A percentile compares a stretch with the other conserved stretches of the same genome.
phyloP scores from a whole-genome alignment of 2,329 filamentous ascomycete genomes.

The Claviceps sorghi region DNA sequence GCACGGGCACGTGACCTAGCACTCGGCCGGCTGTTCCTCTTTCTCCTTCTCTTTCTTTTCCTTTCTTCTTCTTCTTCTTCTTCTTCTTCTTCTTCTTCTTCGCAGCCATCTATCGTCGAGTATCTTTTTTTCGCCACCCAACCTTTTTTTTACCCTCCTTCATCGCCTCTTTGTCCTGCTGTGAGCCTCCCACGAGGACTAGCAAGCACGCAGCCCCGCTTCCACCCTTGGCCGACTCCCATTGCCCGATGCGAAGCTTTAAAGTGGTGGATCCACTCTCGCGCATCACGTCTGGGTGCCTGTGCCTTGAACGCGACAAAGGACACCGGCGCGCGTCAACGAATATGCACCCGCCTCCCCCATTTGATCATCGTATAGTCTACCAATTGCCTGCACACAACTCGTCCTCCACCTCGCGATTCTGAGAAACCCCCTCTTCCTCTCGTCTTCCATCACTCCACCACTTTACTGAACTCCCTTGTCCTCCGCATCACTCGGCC shows the following conservation, averaged over 20 bases:
- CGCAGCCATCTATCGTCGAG: background rate
- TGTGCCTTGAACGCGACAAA: constrained; percentile 3
- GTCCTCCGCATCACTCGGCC: background rate
- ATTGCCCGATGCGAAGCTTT: background rate
- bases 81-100: background rate
- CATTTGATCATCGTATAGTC: constrained; percentile 15
- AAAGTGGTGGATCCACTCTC: constrained; percentile 6
- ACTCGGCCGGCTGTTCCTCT: background rate
- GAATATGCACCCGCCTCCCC: constrained; percentile 24
- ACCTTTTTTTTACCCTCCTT: background rate
- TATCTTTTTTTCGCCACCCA: background rate
- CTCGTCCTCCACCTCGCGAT: background rate
- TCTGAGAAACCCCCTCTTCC: background rate
- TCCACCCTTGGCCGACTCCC: background rate
- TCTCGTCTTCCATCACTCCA: background rate
- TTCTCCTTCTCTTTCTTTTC: background rate
- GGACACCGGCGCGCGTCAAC: constrained; percentile 17
- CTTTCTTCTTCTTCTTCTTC: background rate
- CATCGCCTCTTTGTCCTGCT: background rate
- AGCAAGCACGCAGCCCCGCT: background rate
- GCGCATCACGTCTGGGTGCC: background rate
- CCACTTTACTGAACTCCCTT: background rate
- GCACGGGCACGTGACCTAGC: background rate
- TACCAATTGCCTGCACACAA: constrained; percentile 7
- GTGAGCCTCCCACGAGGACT: too few relatives aligned